Conservation (phyloP, 2,329 filamentous ascomycete species). For the Botrytis sinoallii region DNA sequence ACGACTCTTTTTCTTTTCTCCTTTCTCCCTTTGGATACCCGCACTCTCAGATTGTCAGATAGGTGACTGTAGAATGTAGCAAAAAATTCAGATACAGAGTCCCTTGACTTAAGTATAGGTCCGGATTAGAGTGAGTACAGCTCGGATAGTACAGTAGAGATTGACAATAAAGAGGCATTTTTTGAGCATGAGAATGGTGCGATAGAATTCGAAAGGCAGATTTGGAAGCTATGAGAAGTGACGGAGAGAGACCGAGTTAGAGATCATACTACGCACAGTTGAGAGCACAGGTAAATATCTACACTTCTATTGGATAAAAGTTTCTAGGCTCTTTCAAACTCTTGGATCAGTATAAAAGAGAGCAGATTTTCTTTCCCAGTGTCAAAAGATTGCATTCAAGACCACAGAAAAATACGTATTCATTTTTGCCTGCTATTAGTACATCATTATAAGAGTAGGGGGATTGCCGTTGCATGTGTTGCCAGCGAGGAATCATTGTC, state of each 20-base stretch:
- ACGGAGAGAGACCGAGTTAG: no score
- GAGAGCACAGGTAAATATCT: neutral
- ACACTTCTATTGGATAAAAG: accelerated
- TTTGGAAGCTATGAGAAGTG: neutral
- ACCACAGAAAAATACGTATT: no score
- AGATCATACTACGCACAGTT: neutral
- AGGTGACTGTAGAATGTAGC: no score
- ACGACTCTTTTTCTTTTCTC: neutral
- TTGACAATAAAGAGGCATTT: accelerated
- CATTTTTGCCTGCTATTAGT: no score
- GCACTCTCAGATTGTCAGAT: no score
- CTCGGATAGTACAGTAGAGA: neutral
- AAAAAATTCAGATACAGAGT: no score
- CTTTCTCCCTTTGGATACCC: neutral
- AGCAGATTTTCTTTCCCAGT: neutral
- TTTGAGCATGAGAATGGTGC: neutral
- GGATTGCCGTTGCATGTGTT: neutral
- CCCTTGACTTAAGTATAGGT: accelerated
- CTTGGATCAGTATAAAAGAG: neutral
- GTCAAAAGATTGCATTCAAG: no score
- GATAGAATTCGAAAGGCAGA: accelerated
- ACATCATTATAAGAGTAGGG: accelerated
- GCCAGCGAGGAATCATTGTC: neutral
- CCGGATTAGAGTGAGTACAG: neutral
- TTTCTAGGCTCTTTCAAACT: neutral